Base-by-base conservation (phyloP, 202 grass and related monocot genomes). In the Brachypodium distachyon region DNA sequence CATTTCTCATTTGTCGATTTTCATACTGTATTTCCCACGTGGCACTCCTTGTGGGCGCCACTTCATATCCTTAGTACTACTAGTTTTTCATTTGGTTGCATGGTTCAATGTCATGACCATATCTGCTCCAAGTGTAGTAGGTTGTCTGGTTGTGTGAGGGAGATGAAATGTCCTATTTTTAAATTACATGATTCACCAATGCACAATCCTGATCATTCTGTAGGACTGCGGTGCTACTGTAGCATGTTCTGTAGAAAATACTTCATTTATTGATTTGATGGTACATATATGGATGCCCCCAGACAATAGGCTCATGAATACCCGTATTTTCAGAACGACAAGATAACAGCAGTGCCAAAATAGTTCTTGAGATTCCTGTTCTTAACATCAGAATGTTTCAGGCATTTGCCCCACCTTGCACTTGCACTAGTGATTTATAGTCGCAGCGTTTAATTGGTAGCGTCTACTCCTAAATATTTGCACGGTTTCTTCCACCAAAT, bases 401-500 rank as follows among this genome's bases (percentile, higher is more conserved):
- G 49, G 25, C 79, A 82, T 87, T 50, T 82, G 81, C 49, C 28
- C 55, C 73, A 66, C 39, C 16, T 70, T 29, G 47, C 49, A n/a
- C 21, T 72, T 34, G 38, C 50, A 33, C 38, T 21, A 40, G 18
- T 77, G 57, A 42, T 60, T 62, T 70, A 14, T 61, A 46, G 43
- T 44, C 14, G 73, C 59, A 39, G 10, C 36, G 12, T 79, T 59
- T 76, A 33, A 48, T 17, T 18, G 61, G 75, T 27, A 80, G 28
- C 12, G 11, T 34, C 47, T 61, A 74, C 25, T 31, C 41, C 42
- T 66, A 32, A 36, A 37, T 61, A 18, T 11, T 69, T 58, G 29
- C 64, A 46, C 14, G 9, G 65, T 66, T 72, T n/a, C n/a, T n/a
- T n/a, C 31, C 22, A 70, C 61, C 40, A 13, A 14, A 28, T 34